Evolutionary conservation across 805 yeast species (phyloP), one percentile per base, ranked within the genome.

Genomic region (Peterozyma toletana): DNA sequence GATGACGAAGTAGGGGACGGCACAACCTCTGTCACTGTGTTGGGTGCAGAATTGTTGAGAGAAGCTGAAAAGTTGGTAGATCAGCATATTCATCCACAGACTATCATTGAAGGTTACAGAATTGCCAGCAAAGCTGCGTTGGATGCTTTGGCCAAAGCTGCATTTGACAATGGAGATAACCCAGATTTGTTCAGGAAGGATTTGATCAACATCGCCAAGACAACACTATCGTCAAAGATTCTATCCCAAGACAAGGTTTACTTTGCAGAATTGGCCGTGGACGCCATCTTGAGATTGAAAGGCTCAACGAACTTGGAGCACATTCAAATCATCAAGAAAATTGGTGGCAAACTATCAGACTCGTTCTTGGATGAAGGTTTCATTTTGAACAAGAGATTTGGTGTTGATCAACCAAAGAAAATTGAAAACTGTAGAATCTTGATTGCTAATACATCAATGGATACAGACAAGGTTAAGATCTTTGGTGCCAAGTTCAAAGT

Each of bases 1-100:
- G 99, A 93, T 63, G 96, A 95, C 48, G 97, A 91, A 64, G 96
- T 91, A 52, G 98, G 98, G 48, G 98, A 93, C 60, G 99, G 99
- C 53, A 93, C 99, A 36, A 91, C 99, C 0, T 85, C 96, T 21
- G 99, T 95, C 30, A 89, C 97, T 0, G 86, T 93, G 11, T 68
- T 91, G 46, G 81, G 91, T 37, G 90, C 96, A 9, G 98, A 93
- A 65, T 73, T 93, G 47, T 71, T 93, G 53, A 79, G 96, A 61
- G 97, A 91, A 68, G 97, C 98, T 31, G 97, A 93, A 65, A 81
- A 82, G 60, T 77, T 93, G 50, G 85, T 93, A 39, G 96, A 89
- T 52, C 85, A 83, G 62, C 90, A 85, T 60, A 93, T 93, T 51
- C 99, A 93, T 65, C 99, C 99, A 35, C 98, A 91, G 65, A 91